Percentiles rank a stretch among this genome's conserved stretches.
phyloP scores from a whole-genome alignment of 1,284 basidiomycete species.

The Malassezia psittaci region DNA sequence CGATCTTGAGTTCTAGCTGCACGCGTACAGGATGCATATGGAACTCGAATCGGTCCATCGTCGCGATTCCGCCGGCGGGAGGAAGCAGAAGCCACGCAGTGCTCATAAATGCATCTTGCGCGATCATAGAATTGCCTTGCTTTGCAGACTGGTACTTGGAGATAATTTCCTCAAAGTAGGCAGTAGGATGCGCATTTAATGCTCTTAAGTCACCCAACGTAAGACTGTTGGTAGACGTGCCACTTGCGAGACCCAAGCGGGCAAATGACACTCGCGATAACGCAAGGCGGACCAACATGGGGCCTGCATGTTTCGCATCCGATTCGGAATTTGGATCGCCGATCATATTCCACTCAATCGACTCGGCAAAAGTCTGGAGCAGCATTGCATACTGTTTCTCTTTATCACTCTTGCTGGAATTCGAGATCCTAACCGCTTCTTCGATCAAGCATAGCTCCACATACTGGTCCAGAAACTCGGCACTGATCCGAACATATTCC shows the following conservation, averaged over 20 bases:
- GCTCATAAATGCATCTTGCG: constrained; percentile 31
- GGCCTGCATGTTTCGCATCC: constrained; percentile 19
- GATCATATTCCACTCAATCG: constrained; percentile 90
- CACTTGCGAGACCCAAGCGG: constrained; percentile 79
- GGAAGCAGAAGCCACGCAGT: constrained; percentile 39
- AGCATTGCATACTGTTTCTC: constrained; percentile 68
- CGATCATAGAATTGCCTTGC: constrained; percentile 31
- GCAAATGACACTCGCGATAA: constrained; percentile 69
- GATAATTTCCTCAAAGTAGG: constrained; percentile 79
- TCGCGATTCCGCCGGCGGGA: constrained; percentile 84
- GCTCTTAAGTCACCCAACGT: constrained; percentile 66
- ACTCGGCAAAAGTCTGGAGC: constrained; percentile 68
- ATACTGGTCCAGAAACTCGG: constrained; percentile 63
- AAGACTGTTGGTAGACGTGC: constrained; percentile 71
- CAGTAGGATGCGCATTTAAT: constrained; percentile 74
- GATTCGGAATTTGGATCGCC: constrained; percentile 53
- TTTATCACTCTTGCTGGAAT: constrained; percentile 56
- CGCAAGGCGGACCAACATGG: constrained; percentile 73
- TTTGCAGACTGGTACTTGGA: constrained; percentile 52
- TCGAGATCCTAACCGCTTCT: constrained; percentile 73
- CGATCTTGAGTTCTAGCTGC: constrained; percentile 70
- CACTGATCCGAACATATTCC: constrained; percentile 59
- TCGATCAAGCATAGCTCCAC: constrained; percentile 71
- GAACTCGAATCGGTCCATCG: constrained; percentile 73
- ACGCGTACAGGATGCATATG: constrained; percentile 65